Conservation (phyloP, 2,329 filamentous ascomycete genomes). For the Aspergillus phoenicis region DNA sequence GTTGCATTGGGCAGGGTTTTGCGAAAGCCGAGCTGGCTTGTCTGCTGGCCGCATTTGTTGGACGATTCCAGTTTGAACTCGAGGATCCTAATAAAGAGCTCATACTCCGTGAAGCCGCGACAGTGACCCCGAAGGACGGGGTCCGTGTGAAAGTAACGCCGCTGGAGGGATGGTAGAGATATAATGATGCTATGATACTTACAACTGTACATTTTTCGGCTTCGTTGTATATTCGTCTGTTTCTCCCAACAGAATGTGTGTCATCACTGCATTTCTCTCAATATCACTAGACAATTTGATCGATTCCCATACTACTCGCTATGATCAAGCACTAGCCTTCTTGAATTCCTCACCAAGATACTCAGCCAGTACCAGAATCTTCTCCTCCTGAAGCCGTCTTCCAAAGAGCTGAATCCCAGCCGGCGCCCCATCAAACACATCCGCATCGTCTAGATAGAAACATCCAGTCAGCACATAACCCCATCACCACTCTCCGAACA, state of each 20-base stretch:
- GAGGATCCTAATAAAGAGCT: constrained; percentile 65
- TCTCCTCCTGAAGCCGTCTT: constrained; percentile 56
- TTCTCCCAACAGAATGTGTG: neutral
- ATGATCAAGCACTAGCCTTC: neutral
- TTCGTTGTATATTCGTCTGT: neutral
- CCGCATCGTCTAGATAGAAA: constrained; percentile 49
- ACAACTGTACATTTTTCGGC: neutral
- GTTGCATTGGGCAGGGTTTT: constrained; percentile 82
- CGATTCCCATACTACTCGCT: neutral
- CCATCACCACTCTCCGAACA: too few species aligned
- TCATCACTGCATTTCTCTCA: neutral
- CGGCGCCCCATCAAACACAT: constrained; percentile 52
- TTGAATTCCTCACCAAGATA: constrained; percentile 33
- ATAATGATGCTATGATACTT: neutral
- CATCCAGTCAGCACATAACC: neutral
- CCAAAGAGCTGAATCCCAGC: constrained; percentile 54
- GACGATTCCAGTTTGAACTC: constrained; percentile 68
- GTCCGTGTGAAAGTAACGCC: constrained; percentile 67
- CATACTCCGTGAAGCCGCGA: constrained; percentile 69
- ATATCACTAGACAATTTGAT: neutral
- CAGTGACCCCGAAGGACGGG: constrained; percentile 71
- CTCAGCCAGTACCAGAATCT: constrained; percentile 50
- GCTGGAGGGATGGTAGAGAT: constrained; percentile 33
- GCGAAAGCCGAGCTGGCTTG: constrained; percentile 84
- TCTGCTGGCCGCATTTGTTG: constrained; percentile 74